Percentiles rank a stretch among this genome's conserved stretches.
Evolutionary conservation across 1,139 yeast species (phyloP).

Genomic region (Scheffersomyces stambukii): DNA sequence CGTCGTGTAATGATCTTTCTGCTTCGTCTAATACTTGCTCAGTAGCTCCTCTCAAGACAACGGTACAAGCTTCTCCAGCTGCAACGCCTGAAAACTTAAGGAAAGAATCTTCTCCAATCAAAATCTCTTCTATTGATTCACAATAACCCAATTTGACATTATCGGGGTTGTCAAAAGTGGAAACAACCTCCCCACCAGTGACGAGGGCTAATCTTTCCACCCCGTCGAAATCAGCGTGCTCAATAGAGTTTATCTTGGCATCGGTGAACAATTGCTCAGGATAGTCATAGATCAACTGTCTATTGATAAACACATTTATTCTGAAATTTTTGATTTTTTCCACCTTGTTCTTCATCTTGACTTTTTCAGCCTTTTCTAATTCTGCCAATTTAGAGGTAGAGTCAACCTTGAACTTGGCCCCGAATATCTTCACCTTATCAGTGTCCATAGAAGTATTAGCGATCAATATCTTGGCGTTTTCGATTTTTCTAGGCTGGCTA

Average conservation of each 20-base stretch:
- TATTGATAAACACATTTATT: slow-evolving; percentile 85
- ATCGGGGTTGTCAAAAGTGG: slow-evolving; percentile 93
- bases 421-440: slow-evolving; percentile 94
- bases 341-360: slow-evolving; percentile 87
- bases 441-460: slow-evolving; percentile 98
- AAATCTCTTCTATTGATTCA: slow-evolving; percentile 83
- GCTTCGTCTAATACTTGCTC: slow-evolving; percentile 96
- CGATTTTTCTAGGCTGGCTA: slow-evolving; percentile 82
- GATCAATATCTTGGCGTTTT: slow-evolving; percentile 81
- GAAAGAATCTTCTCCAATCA: slow-evolving; percentile 86
- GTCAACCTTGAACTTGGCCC: slow-evolving; percentile 96
- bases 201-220: slow-evolving; percentile 94
- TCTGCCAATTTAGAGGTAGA: slow-evolving; percentile 94
- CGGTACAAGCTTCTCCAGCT: slow-evolving; percentile 95
- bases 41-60: slow-evolving; percentile 95
- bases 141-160: slow-evolving; percentile 83
- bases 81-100: slow-evolving; percentile 92
- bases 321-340: slow-evolving; percentile 81
- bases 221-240: slow-evolving; percentile 98
- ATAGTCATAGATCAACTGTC: slow-evolving; percentile 95
- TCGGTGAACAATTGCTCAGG: slow-evolving; percentile 96
- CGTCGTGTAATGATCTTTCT: slow-evolving; percentile 96
- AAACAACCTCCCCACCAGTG: slow-evolving; percentile 97
- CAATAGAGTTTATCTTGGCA: slow-evolving; percentile 82
- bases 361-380: slow-evolving; percentile 91